Evolutionary conservation across 306 rosid genomes (phyloP), one percentile per base, ranked within the genome.

Genomic region (Cucumis melo): DNA sequence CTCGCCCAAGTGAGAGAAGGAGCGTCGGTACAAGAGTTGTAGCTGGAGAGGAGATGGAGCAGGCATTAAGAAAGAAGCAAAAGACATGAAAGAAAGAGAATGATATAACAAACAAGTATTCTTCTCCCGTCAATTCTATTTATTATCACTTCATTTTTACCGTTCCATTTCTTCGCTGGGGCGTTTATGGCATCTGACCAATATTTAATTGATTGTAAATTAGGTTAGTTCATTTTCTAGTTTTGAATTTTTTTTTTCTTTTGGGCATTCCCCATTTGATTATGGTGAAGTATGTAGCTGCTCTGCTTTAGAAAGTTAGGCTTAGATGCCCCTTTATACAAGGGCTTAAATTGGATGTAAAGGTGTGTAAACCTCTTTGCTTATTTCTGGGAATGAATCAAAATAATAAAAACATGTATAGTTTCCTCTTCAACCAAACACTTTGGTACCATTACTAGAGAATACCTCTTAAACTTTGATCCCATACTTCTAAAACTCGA

Each of bases 81-180:
- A 73, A 73, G 62, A 73, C 77, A 32, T 53, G 36, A 73, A 29
- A 73, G 62, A 73, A 73, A 27, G 29, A 50, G 46, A 62, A 53
- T 29, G 58, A 32, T 19, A 73, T 19, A 53, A 17, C 48, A 51
- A 53, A 17, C 48, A 51, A 73, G 77, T 73, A 53, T 50, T 50
- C 44, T 53, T 53, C 61, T 53, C 29, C 61, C 23, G 42, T 11
- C 41, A 10, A 73, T 73, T 73, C 62, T 17, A 53, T 51, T 73
- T 51, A 29, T 73, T 27, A 68, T 53, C 60, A 16, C 48, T 51
- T 73, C 62, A 73, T 73, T 73, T 73, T 50, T 73, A 23, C 14
- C 14, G 76, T 73, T 17, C 44, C 76, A 71, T 27, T 24, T 68
- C 74, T 67, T 21, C 36, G 20, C 27, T 8, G 58, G 23, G 56